phyloP scores from a whole-genome alignment of 768 basidiomycete species.

The Leucocoprinus sp. region DNA sequence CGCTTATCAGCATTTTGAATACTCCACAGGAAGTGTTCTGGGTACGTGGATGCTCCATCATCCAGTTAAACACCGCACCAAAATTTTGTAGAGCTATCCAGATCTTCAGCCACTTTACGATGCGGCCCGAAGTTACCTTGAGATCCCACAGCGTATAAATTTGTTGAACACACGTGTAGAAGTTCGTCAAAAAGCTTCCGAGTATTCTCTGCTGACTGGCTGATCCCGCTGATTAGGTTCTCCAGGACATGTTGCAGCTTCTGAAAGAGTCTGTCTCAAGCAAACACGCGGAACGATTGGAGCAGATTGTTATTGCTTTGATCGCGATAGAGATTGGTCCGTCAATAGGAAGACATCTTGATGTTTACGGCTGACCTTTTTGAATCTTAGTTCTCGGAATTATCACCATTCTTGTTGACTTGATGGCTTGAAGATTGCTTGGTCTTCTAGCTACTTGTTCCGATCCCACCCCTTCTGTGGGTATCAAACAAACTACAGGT shows the following conservation, averaged over 20 bases:
- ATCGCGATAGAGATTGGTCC: conserved; percentile 84
- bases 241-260: conserved; percentile 95
- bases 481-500: neutral
- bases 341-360: conserved; percentile 15
- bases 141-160: conserved; percentile 91
- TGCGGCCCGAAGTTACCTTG: conserved; percentile 87
- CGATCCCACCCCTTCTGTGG: neutral
- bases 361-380: conserved; percentile 1
- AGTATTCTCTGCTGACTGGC: conserved; percentile 2
- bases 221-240: conserved; percentile 42
- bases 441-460: neutral
- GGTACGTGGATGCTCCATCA: conserved; percentile 38
- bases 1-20: conserved; percentile 11
- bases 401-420: conserved; percentile 82
- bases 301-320: conserved; percentile 87
- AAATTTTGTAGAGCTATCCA: conserved; percentile 64
- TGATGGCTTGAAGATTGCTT: conserved; percentile 37
- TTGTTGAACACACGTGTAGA: conserved; percentile 91
- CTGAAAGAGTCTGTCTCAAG: conserved; percentile 92
- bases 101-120: conserved; percentile 94
- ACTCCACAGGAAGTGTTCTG: conserved; percentile 79
- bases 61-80: conserved; percentile 1
- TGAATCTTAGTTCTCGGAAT: conserved; percentile 66
- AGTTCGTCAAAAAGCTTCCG: conserved; percentile 31
- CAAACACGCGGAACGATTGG: conserved; percentile 82